A percentile compares a stretch with the other conserved stretches of the same genome.
phyloP scores from a whole-genome alignment of 306 rosid species.

The Oemleria cerasiformis region DNA sequence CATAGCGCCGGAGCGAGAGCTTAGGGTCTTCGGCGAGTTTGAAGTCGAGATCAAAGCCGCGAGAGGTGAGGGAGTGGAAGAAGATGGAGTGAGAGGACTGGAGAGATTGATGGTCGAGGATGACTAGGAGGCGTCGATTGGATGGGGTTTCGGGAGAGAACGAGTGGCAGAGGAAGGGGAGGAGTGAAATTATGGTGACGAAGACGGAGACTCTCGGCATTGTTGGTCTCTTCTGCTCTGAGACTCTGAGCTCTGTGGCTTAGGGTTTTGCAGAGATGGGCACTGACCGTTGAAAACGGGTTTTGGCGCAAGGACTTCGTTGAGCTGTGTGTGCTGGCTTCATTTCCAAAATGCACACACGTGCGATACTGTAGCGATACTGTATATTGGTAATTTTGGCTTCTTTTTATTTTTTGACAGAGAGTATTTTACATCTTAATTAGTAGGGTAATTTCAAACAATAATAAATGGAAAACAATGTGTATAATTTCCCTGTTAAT shows the following conservation, averaged over 20 bases:
- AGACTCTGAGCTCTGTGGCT: neutral
- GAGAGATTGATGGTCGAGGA: constrained; percentile 67
- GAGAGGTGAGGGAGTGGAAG: neutral
- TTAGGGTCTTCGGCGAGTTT: neutral
- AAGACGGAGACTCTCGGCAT: neutral
- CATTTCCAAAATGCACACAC: neutral
- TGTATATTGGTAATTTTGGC: too few species aligned
- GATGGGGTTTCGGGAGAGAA: constrained; percentile 63
- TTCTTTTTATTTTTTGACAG: too few species aligned
- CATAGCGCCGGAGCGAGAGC: neutral
- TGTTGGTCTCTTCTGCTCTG: neutral
- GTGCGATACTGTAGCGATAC: too few species aligned
- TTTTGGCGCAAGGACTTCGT: neutral
- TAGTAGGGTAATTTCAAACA: too few species aligned
- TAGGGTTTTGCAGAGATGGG: neutral
- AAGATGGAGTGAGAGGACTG: neutral
- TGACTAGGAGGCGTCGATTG: constrained; percentile 59
- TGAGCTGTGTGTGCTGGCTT: too few species aligned
- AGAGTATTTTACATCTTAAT: too few species aligned
- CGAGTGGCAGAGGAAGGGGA: constrained; percentile 42
- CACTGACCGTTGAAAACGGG: neutral
- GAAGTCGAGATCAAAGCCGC: neutral
- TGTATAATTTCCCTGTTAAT: too few species aligned
- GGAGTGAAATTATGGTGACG: neutral
- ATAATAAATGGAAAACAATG: too few species aligned